Base-by-base conservation (phyloP, 495 filamentous ascomycete genomes). In the Apodospora peruviana region DNA sequence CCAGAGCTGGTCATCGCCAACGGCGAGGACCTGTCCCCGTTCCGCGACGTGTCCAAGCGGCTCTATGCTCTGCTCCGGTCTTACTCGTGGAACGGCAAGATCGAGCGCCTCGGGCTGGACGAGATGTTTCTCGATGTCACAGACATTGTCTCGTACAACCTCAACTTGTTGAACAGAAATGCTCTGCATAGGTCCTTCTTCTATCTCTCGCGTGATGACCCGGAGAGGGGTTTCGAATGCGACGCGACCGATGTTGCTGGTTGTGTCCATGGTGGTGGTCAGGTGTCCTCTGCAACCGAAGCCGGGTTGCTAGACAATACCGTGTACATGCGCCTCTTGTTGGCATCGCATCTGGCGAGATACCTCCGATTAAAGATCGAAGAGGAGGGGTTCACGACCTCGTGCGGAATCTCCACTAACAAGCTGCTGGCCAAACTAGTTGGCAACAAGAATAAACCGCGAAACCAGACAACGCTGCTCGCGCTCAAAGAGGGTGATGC, bases 351-450 rank as follows among this genome's bases (percentile, higher is more conserved):
- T 64, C 68, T 97, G 29, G 86, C 87, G 2, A 65, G 70, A 8
- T 76, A 89, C 62, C 66, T 97, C 17, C 81, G 91, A 19, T 62
- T 74, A 23, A 76, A 76, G 50, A 74, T 97, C 7, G 86, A 93
- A 45, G 70, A 84, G 37, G 72, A 87, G n/a, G 88, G 88, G 3
- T 95, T 90, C 65, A 93, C 89, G 5, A 82, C 83, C 32, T 87
- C 90, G 0, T 89, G 86, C n/a, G 91, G 91, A 9, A 82, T 95
- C 2, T 83, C 89, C 2, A 95, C 88, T 4, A 88, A 82, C 40
- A 96, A 96, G 62, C 59, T 90, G 2, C 73, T 91, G 22, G 81
- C 87, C 24, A 97, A 97, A 61, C 71, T 97, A 22, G 87, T 82
- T 20, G 91, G 91, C 17, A 88, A 80, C 68, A 67, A 84, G 36